These are phyloP conservation scores for Solanum chaucha DNA, from an alignment of 257 asterid species.

Conservation along the genomic window DNA sequence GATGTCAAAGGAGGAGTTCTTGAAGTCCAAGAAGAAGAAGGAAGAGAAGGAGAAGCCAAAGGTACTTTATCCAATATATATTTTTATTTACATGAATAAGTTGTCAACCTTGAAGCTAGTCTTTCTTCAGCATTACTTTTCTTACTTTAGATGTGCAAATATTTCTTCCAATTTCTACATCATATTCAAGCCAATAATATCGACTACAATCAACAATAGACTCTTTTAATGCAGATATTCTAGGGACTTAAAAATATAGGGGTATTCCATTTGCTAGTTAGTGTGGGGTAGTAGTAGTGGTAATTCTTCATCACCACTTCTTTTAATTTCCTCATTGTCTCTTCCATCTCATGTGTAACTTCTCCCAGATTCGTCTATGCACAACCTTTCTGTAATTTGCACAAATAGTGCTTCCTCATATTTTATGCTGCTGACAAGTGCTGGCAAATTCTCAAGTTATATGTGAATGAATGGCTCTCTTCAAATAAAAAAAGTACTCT, in stretches of 20 bases:
- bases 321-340: background rate
- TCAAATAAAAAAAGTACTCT: background rate
- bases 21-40: conserved; percentile 51
- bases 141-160: background rate
- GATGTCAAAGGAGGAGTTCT: conserved; percentile 68
- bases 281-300: background rate
- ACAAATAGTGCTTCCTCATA: background rate
- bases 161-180: background rate
- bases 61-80: conserved; percentile 26
- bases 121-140: background rate
- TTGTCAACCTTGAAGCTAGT: background rate
- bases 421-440: background rate
- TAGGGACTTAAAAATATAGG: background rate
- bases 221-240: background rate
- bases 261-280: background rate
- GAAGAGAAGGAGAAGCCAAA: conserved; percentile 76
- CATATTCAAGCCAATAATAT: background rate
- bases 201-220: background rate
- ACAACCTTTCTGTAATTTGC: background rate
- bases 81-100: background rate
- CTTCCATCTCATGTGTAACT: background rate
- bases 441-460: background rate
- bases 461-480: background rate
- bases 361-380: background rate
- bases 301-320: background rate